These are phyloP conservation scores for Lantana camara DNA, from an alignment of 257 asterid genomes.

Conservation along the genomic window DNA sequence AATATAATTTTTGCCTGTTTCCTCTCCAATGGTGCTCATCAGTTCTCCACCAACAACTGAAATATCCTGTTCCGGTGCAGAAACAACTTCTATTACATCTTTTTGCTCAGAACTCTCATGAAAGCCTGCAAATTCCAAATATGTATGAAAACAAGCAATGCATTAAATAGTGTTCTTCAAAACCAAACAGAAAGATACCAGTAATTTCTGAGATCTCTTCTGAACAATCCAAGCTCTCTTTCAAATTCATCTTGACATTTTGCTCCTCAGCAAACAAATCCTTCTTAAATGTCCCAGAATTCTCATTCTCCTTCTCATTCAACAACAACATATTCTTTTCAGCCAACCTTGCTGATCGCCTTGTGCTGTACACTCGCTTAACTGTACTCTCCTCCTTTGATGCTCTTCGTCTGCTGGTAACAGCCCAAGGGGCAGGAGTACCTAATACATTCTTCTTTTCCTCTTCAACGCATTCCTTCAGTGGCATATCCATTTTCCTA, in stretches of 20 bases:
- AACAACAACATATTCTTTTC: constrained; percentile 36
- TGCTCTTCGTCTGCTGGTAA: constrained; percentile 44
- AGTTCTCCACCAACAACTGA: too few species aligned
- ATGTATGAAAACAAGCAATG: too few species aligned
- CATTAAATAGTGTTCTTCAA: too few species aligned
- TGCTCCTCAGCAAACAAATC: constrained; percentile 33
- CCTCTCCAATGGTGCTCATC: too few species aligned
- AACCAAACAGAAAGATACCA: constrained; percentile 36
- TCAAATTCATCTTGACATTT: constrained; percentile 20
- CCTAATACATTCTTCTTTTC: constrained; percentile 34
- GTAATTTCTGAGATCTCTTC: constrained; percentile 35
- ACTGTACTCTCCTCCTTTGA: constrained; percentile 39
- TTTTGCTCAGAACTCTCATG: too few species aligned
- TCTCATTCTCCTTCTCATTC: constrained; percentile 16
- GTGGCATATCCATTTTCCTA: constrained; percentile 50
- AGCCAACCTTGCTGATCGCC: constrained; percentile 72
- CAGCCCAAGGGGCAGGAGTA: constrained; percentile 51
- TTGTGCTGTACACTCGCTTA: constrained; percentile 40
- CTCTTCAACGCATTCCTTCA: constrained; percentile 50
- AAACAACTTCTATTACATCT: too few species aligned
- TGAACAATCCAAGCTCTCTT: constrained; percentile 24
- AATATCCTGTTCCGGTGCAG: too few species aligned
- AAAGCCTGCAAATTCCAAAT: too few species aligned
- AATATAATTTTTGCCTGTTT: too few species aligned
- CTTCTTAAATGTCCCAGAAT: constrained; percentile 29